Percentiles rank a stretch among this genome's conserved stretches.
Conservation (phyloP, 169 alveolate genomes). For the Cryptosporidium sp. region DNA sequence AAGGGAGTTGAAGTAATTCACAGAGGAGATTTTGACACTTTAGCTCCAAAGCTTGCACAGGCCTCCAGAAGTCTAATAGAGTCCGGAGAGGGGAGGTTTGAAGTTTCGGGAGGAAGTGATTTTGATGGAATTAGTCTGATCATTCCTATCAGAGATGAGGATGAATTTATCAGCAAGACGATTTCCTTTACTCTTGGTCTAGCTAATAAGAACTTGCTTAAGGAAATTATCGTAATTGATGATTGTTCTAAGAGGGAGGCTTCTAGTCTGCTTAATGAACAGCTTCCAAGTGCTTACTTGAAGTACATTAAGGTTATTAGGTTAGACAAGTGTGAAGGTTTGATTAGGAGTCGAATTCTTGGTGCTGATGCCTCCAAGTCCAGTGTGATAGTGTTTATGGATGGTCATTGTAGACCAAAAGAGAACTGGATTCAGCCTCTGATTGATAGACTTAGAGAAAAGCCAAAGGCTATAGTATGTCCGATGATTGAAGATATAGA, state of each 20-base stretch:
- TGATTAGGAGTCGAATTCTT: conserved; percentile 77
- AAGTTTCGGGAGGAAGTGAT: neutral
- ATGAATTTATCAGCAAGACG: conserved; percentile 76
- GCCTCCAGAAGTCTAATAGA: neutral
- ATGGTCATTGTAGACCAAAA: conserved; percentile 81
- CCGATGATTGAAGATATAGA: conserved; percentile 82
- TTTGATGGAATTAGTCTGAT: conserved; percentile 73
- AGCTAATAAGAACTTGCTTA: conserved; percentile 65
- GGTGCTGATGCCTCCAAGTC: conserved; percentile 77
- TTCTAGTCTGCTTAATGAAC: conserved; percentile 30
- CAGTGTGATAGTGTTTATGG: conserved; percentile 78
- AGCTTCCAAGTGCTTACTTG: conserved; percentile 17
- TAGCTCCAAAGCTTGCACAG: conserved; percentile 41
- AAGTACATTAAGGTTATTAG: conserved; percentile 70
- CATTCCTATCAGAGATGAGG: conserved; percentile 81
- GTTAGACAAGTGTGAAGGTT: conserved; percentile 78
- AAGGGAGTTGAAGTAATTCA: conserved; percentile 19
- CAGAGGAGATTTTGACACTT: conserved; percentile 24
- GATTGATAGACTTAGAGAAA: conserved; percentile 14
- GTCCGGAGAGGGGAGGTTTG: conserved; percentile 20
- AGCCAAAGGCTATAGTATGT: conserved; percentile 76
- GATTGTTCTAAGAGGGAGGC: conserved; percentile 79
- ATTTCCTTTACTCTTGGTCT: conserved; percentile 73
- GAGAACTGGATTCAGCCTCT: conserved; percentile 77
- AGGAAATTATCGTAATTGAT: conserved; percentile 80